phyloP scores from a whole-genome alignment of 805 yeast genomes.

The Isabelozyma rhagii region DNA sequence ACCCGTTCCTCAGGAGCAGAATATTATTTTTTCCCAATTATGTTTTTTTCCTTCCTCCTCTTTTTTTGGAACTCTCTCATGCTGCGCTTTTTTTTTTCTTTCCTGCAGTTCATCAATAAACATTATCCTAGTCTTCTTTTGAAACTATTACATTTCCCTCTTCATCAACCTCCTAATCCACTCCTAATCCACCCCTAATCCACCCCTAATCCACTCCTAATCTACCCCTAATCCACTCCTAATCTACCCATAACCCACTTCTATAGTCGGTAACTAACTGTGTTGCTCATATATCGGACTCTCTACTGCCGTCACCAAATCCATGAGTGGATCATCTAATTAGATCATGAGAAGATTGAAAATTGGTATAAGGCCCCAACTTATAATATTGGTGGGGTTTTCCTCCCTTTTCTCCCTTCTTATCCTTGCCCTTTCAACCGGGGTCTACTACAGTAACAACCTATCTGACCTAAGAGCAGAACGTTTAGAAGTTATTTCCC shows the following conservation, averaged over 20 bases:
- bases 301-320: no score
- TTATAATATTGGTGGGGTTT: conserved; percentile 64
- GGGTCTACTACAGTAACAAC: conserved; percentile 63
- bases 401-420: conserved; percentile 69
- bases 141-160: no score
- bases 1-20: neutral
- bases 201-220: no score
- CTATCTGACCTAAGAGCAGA: conserved; percentile 64
- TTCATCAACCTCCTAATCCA: no score
- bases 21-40: neutral
- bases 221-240: no score
- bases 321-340: no score
- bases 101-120: neutral
- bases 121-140: no score
- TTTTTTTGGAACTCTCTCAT: neutral
- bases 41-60: neutral
- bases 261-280: no score
- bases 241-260: no score
- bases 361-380: conserved; percentile 72
- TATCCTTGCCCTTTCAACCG: conserved; percentile 72
- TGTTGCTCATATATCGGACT: no score
- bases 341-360: conserved; percentile 36
- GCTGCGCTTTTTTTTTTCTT: neutral
- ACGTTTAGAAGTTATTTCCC: conserved; percentile 72
- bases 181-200: no score